Evolutionary conservation across 2,329 filamentous ascomycete species (phyloP), one percentile per base, ranked within the genome.

Genomic region (Sphaerulina vaccinii): DNA sequence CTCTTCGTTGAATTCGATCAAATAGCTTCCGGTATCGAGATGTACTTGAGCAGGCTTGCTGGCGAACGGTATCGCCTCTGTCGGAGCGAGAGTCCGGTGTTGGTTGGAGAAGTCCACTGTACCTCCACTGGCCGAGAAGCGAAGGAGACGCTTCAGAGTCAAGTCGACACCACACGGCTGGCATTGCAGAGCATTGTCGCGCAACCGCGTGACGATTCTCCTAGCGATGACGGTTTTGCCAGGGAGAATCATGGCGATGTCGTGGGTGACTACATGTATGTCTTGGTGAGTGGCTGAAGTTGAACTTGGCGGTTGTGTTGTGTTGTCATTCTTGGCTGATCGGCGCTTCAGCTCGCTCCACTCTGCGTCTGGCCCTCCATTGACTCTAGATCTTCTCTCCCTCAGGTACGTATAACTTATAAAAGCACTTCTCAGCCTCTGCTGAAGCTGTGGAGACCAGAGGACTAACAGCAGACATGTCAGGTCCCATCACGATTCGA

Each of bases 401-500:
- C n/a, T n/a, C n/a, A n/a, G n/a, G n/a, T n/a, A n/a, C n/a, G n/a
- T n/a, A n/a, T n/a, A n/a, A n/a, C n/a, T n/a, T n/a, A n/a, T n/a
- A n/a, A n/a, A n/a, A n/a, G n/a, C n/a, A n/a, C n/a, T n/a, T n/a
- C n/a, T n/a, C n/a, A n/a, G n/a, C n/a, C n/a, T n/a, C n/a, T n/a
- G n/a, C n/a, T n/a, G n/a, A n/a, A n/a, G n/a, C n/a, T n/a, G n/a
- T n/a, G n/a, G n/a, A n/a, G n/a, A n/a, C n/a, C n/a, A n/a, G n/a
- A n/a, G n/a, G n/a, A n/a, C n/a, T n/a, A n/a, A n/a, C n/a, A n/a
- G n/a, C n/a, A 29, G 3, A 29, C 43, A 68, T 69, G 66, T 52
- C 62, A 58, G 61, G 48, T 5, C 63, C 68, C 16, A 74, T 96
- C 60, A 87, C 81, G 3, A 82, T 96, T 63, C 89, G 91, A 64